Percentiles rank a stretch among this genome's conserved stretches.
Conservation (phyloP, 1,284 basidiomycete species). For the Termitomyces sp. region DNA sequence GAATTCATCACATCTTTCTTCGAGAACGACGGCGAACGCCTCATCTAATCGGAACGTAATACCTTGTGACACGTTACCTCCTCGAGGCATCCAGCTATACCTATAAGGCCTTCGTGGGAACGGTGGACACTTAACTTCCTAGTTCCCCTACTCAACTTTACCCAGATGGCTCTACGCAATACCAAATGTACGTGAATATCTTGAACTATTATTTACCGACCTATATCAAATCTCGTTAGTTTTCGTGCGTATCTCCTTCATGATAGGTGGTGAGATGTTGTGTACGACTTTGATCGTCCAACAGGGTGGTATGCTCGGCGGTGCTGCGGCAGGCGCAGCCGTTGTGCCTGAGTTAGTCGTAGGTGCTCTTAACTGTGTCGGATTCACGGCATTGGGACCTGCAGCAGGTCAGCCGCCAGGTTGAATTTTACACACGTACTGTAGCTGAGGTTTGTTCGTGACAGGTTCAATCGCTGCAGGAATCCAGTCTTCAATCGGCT, state of each 20-base stretch:
- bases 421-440: not conserved
- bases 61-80: not conserved
- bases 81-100: not conserved
- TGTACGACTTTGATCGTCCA: not conserved
- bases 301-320: not conserved
- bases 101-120: not conserved
- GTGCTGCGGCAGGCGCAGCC: not conserved
- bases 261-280: not conserved
- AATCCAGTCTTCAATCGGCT: not conserved
- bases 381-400: not conserved
- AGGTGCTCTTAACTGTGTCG: not conserved
- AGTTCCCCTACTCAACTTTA: not conserved
- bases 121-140: not conserved
- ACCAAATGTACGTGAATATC: not conserved
- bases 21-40: not conserved
- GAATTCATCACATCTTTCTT: not conserved
- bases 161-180: not conserved
- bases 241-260: not conserved
- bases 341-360: not conserved
- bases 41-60: not conserved
- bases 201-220: not conserved
- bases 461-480: not conserved
- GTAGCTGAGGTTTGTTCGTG: not conserved
- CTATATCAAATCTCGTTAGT: not conserved
- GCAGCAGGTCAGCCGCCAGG: not conserved